Conservation (phyloP, 2,329 filamentous ascomycete species). For the Neonectria punicea region DNA sequence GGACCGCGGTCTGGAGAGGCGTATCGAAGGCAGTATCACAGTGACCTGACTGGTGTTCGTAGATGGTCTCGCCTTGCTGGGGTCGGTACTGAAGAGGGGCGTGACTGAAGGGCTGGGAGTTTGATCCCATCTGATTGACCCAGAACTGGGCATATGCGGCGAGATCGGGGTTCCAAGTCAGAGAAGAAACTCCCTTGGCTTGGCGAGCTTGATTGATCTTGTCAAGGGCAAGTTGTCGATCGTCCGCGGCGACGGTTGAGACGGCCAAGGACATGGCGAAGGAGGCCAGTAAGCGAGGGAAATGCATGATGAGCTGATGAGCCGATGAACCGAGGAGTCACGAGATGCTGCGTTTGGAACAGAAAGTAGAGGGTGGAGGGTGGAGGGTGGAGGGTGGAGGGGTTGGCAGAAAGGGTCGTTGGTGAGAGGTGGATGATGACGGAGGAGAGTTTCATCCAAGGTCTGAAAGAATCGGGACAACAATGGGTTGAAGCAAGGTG, state of each 20-base stretch:
- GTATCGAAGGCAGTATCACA: constrained; percentile 44
- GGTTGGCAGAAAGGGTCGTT: background rate
- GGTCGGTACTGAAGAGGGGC: constrained; percentile 45
- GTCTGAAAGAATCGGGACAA: background rate
- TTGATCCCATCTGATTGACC: constrained; percentile 48
- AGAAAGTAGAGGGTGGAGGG: background rate
- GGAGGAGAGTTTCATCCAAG: background rate
- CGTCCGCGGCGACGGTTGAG: constrained; percentile 33
- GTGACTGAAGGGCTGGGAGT: constrained; percentile 45
- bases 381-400: background rate
- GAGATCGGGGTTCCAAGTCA: constrained; percentile 46
- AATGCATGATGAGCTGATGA: constrained; percentile 18
- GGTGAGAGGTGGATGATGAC: background rate
- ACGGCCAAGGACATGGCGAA: constrained; percentile 26
- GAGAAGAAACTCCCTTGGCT: constrained; percentile 40
- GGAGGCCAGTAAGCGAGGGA: constrained; percentile 9
- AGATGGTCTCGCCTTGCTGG: constrained; percentile 50
- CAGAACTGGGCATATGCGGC: constrained; percentile 48
- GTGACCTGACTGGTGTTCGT: constrained; percentile 44
- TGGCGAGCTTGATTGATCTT: constrained; percentile 48
- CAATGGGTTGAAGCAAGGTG: background rate
- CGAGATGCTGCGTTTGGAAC: background rate
- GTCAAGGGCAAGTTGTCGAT: constrained; percentile 39
- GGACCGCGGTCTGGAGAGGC: constrained; percentile 45
- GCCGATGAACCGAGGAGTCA: background rate